phyloP scores from a whole-genome alignment of 768 basidiomycete genomes.

The Tulasnella sp. region DNA sequence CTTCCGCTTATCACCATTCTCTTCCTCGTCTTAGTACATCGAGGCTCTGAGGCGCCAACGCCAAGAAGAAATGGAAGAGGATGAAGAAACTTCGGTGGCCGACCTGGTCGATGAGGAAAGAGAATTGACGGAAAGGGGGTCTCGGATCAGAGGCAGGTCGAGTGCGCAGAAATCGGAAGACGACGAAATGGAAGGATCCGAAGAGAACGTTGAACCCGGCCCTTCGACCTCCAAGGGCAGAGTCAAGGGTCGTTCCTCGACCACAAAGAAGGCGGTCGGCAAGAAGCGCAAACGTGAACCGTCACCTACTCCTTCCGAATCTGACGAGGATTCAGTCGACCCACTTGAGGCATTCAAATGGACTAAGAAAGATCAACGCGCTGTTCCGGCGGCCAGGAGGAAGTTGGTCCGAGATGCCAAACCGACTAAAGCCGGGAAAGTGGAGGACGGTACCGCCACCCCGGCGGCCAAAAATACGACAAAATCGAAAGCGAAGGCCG shows the following conservation, averaged over 20 bases:
- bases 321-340: background rate
- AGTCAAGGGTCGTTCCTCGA: background rate
- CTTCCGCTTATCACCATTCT: background rate
- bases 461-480: background rate
- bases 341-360: background rate
- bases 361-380: background rate
- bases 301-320: background rate
- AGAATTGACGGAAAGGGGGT: background rate
- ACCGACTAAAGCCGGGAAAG: background rate
- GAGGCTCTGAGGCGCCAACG: background rate
- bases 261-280: background rate
- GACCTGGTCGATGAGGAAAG: slow-evolving; percentile 4
- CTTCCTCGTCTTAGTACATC: background rate
- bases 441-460: background rate
- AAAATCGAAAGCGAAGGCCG: background rate
- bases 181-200: background rate
- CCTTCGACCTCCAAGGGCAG: slow-evolving; percentile 4
- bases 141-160: background rate
- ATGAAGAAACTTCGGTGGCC: background rate
- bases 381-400: background rate
- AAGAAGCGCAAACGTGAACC: slow-evolving; percentile 9
- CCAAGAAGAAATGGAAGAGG: background rate
- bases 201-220: background rate
- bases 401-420: background rate
- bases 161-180: background rate